Conservation (phyloP, 805 yeast genomes). For the Wickerhamomyces kurtzmanii region DNA sequence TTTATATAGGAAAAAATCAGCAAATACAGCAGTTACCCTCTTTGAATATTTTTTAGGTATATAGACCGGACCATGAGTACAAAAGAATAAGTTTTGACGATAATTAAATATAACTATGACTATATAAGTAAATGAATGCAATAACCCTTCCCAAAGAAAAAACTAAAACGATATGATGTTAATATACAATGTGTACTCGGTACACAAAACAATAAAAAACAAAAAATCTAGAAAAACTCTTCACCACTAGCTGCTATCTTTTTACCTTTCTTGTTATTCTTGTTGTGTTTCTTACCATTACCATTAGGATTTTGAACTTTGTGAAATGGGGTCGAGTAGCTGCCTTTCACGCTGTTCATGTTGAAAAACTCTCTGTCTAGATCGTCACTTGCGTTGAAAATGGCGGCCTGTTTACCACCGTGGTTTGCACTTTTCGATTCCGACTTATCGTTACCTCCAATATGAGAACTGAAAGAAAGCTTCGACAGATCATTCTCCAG, state of each 20-base stretch:
- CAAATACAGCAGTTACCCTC: too few species aligned
- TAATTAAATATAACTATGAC: too few species aligned
- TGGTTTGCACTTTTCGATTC: constrained; percentile 48
- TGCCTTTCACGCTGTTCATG: constrained; percentile 55
- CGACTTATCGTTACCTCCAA: constrained; percentile 36
- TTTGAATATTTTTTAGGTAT: too few species aligned
- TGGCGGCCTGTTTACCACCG: constrained; percentile 79
- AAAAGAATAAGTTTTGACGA: too few species aligned
- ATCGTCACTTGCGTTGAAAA: constrained; percentile 70
- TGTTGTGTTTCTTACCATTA: constrained; percentile 52
- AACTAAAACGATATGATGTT: too few species aligned
- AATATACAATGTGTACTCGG: too few species aligned
- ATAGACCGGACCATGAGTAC: too few species aligned
- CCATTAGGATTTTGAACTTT: constrained; percentile 21
- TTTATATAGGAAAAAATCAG: too few species aligned
- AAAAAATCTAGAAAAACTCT: too few species aligned
- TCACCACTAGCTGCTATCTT: constrained; percentile 34
- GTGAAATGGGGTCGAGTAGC: constrained; percentile 68
- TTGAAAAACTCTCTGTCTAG: constrained; percentile 81
- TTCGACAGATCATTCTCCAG: constrained; percentile 59
- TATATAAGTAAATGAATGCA: too few species aligned
- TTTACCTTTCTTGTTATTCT: constrained; percentile 63
- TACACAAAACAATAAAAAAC: too few species aligned
- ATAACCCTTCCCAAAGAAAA: too few species aligned
- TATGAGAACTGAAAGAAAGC: constrained; percentile 73